Evolutionary conservation across 306 rosid genomes (phyloP).

Genomic region (Castanea crenata): DNA sequence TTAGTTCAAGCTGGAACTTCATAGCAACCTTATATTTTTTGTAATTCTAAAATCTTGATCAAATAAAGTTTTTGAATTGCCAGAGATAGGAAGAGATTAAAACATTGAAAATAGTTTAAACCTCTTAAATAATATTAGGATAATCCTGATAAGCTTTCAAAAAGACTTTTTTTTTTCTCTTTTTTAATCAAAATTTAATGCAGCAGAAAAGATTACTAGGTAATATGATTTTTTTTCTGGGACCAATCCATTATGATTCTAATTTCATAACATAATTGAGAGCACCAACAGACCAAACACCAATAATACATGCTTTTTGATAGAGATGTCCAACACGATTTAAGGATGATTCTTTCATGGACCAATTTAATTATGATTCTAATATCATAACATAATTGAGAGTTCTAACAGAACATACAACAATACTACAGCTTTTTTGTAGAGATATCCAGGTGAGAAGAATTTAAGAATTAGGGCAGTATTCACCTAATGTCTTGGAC

Average conservation of each 20-base stretch:
- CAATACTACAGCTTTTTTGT: background rate
- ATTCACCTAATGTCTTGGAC: background rate
- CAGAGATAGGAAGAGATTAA: background rate
- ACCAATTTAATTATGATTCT: background rate
- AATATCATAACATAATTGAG: background rate
- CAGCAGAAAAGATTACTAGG: background rate
- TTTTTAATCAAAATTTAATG: background rate
- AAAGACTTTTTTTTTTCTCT: background rate
- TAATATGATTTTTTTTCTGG: background rate
- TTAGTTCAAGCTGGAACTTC: background rate
- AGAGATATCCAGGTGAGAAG: background rate
- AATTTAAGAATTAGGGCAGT: background rate
- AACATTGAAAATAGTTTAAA: background rate
- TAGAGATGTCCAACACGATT: background rate
- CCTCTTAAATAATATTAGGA: background rate
- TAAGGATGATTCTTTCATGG: background rate
- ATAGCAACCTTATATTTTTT: background rate
- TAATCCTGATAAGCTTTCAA: background rate
- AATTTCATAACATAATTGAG: background rate
- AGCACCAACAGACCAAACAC: background rate
- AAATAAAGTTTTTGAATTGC: background rate
- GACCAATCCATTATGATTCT: background rate
- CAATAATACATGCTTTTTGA: background rate
- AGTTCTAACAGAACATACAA: background rate
- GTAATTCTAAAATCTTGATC: background rate